phyloP scores from a whole-genome alignment of 805 yeast species.

The Zygosaccharomyces bailii region DNA sequence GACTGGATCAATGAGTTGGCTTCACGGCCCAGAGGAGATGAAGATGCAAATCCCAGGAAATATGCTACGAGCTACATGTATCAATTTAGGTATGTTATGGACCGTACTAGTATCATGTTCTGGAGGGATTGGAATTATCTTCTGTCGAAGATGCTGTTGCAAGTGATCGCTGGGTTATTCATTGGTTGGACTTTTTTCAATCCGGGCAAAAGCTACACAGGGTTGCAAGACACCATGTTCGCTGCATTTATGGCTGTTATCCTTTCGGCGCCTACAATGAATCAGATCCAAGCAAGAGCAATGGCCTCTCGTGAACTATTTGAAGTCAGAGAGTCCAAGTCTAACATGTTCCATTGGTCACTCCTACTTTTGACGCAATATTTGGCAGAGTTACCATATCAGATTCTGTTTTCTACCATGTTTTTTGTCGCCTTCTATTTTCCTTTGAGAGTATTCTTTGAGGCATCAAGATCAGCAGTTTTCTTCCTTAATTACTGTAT shows the following conservation, averaged over 20 bases:
- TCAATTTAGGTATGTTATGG: slow-evolving; percentile 42
- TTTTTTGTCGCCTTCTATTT: slow-evolving; percentile 52
- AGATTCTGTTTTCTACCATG: slow-evolving; percentile 46
- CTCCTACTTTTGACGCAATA: slow-evolving; percentile 53
- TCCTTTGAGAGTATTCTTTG: slow-evolving; percentile 42
- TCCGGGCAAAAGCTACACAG: slow-evolving; percentile 48
- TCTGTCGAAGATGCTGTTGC: slow-evolving; percentile 53
- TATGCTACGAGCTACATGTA: slow-evolving; percentile 41
- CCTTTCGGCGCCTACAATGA: slow-evolving; percentile 49
- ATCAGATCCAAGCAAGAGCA: slow-evolving; percentile 62
- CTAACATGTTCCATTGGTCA: slow-evolving; percentile 74
- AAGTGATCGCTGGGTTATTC: slow-evolving; percentile 52
- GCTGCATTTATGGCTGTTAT: slow-evolving; percentile 58
- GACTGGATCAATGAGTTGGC: slow-evolving; percentile 34
- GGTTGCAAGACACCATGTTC: slow-evolving; percentile 59
- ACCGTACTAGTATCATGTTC: slow-evolving; percentile 41
- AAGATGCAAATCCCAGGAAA: slow-evolving; percentile 17
- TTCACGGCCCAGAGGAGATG: too few relatives aligned
- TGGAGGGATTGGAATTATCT: slow-evolving; percentile 64
- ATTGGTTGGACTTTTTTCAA: slow-evolving; percentile 71
- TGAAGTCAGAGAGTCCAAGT: slow-evolving; percentile 67
- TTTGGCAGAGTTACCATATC: slow-evolving; percentile 60
- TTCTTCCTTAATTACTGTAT: slow-evolving; percentile 44
- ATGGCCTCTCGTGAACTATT: slow-evolving; percentile 56
- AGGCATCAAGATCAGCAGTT: slow-evolving; percentile 47